Conservation (phyloP, 1,284 basidiomycete genomes). For the Phlebopus sp. region DNA sequence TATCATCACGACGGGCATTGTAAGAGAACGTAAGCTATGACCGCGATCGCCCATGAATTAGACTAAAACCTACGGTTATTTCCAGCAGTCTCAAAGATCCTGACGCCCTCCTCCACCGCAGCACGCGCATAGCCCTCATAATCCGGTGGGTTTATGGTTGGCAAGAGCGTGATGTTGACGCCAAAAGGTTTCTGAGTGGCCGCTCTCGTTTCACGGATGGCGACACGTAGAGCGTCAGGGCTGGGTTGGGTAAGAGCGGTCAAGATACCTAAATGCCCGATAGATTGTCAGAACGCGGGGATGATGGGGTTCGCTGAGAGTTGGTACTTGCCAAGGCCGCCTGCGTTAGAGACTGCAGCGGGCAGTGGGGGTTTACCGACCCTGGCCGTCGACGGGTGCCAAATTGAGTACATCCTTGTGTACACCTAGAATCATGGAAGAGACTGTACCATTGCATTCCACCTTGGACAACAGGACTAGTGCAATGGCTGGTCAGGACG, state of each 20-base stretch:
- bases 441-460: slow-evolving; percentile 79
- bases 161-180: slow-evolving; percentile 90
- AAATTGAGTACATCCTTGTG: slow-evolving; percentile 6
- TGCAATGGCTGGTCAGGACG: slow-evolving; percentile 12
- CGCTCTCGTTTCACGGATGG: slow-evolving; percentile 77
- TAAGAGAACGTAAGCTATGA: background rate
- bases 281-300: slow-evolving; percentile 1
- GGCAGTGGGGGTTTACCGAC: slow-evolving; percentile 74
- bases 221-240: slow-evolving; percentile 79
- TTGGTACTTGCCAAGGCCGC: slow-evolving; percentile 64
- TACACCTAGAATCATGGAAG: slow-evolving; percentile 9
- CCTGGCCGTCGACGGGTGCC: slow-evolving; percentile 39
- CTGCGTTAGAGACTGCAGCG: slow-evolving; percentile 83
- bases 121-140: slow-evolving; percentile 82
- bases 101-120: slow-evolving; percentile 86
- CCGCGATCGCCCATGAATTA: background rate
- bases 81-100: slow-evolving; percentile 91
- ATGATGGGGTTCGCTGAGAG: background rate
- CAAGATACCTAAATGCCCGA: slow-evolving; percentile 56
- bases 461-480: slow-evolving; percentile 73
- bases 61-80: slow-evolving; percentile 72
- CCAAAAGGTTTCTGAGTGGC: slow-evolving; percentile 79
- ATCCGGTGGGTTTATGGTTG: slow-evolving; percentile 88
- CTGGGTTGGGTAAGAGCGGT: slow-evolving; percentile 88
- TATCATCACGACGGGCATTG: no score